phyloP scores from a whole-genome alignment of 345 rosid species.

The Heritiera littoralis region DNA sequence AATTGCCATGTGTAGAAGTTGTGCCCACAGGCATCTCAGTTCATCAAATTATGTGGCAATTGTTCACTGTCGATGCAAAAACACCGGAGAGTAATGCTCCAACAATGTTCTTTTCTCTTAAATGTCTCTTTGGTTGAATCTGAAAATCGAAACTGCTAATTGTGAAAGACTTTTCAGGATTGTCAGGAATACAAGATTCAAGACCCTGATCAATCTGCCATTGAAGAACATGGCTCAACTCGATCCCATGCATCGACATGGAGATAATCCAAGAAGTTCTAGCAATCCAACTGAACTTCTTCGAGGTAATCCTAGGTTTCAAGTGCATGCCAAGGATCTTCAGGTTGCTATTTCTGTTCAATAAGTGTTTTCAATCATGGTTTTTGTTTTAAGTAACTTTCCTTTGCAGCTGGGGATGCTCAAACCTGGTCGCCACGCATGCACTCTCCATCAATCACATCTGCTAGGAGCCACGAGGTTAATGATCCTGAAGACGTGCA shows the following conservation, averaged over 20 bases:
- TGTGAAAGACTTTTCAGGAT: neutral
- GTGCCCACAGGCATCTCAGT: neutral
- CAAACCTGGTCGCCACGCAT: neutral
- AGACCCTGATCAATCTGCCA: neutral
- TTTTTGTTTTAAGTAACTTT: neutral
- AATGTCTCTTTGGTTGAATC: neutral
- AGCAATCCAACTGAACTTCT: neutral
- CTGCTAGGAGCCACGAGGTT: neutral
- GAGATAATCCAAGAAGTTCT: neutral
- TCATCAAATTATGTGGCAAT: neutral
- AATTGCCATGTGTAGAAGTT: neutral
- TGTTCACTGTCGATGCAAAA: neutral
- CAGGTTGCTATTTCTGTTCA: neutral
- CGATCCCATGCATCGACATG: neutral
- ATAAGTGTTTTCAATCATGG: constrained; percentile 2
- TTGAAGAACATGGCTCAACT: constrained; percentile 10
- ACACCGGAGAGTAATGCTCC: neutral
- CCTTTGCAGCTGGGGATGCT: neutral
- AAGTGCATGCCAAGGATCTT: neutral
- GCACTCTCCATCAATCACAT: neutral
- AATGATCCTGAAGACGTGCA: neutral
- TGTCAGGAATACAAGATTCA: neutral
- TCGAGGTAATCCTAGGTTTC: constrained; percentile 7
- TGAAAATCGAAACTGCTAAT: neutral
- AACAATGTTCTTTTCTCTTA: neutral